Percentiles rank a stretch among this genome's conserved stretches.
phyloP scores from a whole-genome alignment of 2,329 filamentous ascomycete species.

The Exutisphaerella laricina region DNA sequence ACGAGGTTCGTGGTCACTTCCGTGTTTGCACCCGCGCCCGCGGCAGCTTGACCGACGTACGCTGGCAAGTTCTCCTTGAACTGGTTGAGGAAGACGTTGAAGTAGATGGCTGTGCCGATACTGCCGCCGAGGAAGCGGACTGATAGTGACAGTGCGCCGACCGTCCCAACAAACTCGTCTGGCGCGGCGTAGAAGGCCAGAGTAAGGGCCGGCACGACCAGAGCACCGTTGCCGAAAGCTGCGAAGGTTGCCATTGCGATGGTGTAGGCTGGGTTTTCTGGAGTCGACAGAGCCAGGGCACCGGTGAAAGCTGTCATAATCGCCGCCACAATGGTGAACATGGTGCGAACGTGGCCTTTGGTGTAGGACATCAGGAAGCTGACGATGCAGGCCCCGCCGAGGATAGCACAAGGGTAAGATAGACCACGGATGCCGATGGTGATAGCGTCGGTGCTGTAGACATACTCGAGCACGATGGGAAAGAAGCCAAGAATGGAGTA shows the following conservation, averaged over 20 bases:
- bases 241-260: slow-evolving; percentile 53
- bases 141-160: slow-evolving; percentile 60
- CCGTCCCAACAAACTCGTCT: slow-evolving; percentile 62
- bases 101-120: slow-evolving; percentile 46
- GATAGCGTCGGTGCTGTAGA: slow-evolving; percentile 59
- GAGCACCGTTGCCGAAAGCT: slow-evolving; percentile 59
- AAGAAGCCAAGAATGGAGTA: slow-evolving; percentile 49
- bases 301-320: slow-evolving; percentile 57
- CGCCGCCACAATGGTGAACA: slow-evolving; percentile 54
- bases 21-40: slow-evolving; percentile 20
- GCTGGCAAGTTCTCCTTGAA: slow-evolving; percentile 47
- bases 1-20: slow-evolving; percentile 10
- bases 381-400: slow-evolving; percentile 54
- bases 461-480: slow-evolving; percentile 58
- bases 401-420: slow-evolving; percentile 58
- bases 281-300: slow-evolving; percentile 22
- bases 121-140: slow-evolving; percentile 62
- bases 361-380: slow-evolving; percentile 53
- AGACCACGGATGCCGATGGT: slow-evolving; percentile 58
- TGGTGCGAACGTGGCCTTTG: slow-evolving; percentile 53
- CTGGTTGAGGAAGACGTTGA: slow-evolving; percentile 47
- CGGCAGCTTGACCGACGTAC: slow-evolving; percentile 43
- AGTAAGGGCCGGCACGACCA: slow-evolving; percentile 61
- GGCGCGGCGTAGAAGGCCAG: slow-evolving; percentile 59
- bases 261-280: slow-evolving; percentile 22